These are phyloP conservation scores for Apiospora pterosperma DNA, from an alignment of 2,329 filamentous ascomycete species.

Conservation along the genomic window DNA sequence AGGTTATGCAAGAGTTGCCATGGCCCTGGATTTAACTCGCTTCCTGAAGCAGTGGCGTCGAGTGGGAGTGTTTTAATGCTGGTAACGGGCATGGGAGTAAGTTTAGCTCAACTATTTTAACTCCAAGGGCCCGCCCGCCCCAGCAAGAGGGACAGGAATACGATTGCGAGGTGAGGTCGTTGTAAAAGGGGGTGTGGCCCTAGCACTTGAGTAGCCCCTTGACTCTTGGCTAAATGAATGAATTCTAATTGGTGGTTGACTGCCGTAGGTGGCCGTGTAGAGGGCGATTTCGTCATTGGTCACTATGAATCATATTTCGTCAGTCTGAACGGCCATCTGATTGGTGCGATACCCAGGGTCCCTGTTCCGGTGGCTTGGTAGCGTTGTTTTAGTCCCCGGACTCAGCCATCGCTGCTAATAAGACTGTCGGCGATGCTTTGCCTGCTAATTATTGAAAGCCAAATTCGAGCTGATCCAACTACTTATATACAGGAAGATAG, in stretches of 20 bases:
- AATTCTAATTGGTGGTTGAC: no score
- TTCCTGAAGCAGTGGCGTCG: background rate
- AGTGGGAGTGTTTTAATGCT: background rate
- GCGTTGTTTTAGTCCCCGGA: background rate
- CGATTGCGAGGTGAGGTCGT: no score
- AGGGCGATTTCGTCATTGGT: conserved; percentile 4
- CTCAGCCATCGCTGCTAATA: no score
- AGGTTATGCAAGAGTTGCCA: background rate
- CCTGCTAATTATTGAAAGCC: no score
- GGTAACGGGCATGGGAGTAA: background rate
- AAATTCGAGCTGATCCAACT: background rate
- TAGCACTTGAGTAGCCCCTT: no score
- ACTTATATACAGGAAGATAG: no score
- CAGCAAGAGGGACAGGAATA: no score
- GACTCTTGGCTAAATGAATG: no score
- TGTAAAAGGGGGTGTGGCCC: no score
- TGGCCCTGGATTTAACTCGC: background rate
- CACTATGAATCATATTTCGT: conserved; percentile 22
- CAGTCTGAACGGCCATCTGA: conserved; percentile 10
- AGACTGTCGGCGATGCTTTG: no score
- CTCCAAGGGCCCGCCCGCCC: background rate
- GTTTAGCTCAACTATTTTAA: background rate
- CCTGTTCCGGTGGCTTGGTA: background rate
- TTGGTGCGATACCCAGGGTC: conserved; percentile 11
- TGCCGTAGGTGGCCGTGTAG: background rate